A percentile compares a stretch with the other conserved stretches of the same genome.
These are phyloP conservation scores for Drechslerella coelobrocha DNA, from an alignment of 2,329 filamentous ascomycete genomes.

Conservation along the genomic window DNA sequence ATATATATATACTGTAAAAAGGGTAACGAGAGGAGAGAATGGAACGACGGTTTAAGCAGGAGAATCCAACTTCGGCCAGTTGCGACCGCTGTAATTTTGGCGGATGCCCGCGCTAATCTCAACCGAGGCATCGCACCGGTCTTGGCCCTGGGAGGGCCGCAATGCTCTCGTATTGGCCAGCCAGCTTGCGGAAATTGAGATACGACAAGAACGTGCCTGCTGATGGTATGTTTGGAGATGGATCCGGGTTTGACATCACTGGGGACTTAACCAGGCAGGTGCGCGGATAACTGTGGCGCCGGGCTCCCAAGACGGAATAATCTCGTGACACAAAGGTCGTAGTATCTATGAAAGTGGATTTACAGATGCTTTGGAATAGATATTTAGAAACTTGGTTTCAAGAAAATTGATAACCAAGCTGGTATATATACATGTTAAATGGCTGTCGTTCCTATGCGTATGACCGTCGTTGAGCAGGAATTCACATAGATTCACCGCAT, in stretches of 20 bases:
- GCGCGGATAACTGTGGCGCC: no score
- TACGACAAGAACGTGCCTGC: slow-evolving; percentile 31
- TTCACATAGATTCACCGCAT: neutral
- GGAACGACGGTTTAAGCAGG: slow-evolving; percentile 32
- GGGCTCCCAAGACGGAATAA: no score
- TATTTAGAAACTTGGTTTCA: no score
- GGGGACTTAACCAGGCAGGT: no score
- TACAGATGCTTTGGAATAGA: no score
- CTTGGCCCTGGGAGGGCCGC: slow-evolving; percentile 23
- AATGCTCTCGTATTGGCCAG: slow-evolving; percentile 30
- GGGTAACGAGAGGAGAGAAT: neutral
- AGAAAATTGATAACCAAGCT: no score
- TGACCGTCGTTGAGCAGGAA: no score
- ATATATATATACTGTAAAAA: neutral
- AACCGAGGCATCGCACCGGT: slow-evolving; percentile 41
- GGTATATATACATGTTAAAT: neutral
- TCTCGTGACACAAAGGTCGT: no score
- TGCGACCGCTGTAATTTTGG: slow-evolving; percentile 34
- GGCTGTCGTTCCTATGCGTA: no score
- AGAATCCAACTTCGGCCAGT: slow-evolving; percentile 20
- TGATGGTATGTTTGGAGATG: neutral
- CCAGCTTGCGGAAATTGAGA: slow-evolving; percentile 41
- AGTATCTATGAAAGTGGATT: no score
- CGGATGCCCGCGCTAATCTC: slow-evolving; percentile 19
- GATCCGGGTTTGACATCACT: neutral